A percentile compares a stretch with the other conserved stretches of the same genome.
Conservation (phyloP, 108 stramenopile genomes). For the Discostella stelligeroides region DNA sequence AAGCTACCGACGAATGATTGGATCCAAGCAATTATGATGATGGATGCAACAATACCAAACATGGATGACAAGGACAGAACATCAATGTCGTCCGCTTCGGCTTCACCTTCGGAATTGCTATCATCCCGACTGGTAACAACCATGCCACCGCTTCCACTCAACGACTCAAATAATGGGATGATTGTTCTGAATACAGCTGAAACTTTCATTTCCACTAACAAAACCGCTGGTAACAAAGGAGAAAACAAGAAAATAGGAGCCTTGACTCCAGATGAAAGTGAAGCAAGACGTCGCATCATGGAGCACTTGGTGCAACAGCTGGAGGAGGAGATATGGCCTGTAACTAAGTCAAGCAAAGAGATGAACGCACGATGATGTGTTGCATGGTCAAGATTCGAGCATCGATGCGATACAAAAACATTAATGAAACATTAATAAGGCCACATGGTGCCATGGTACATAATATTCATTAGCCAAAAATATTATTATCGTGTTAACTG, state of each 20-base stretch:
- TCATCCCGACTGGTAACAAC: slow-evolving; percentile 20
- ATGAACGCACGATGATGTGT: no score
- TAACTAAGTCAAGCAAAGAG: no score
- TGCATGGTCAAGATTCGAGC: no score
- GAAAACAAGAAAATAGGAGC: no score
- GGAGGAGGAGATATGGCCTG: slow-evolving; percentile 8
- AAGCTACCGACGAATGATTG: slow-evolving; percentile 40
- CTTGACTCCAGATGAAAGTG: not conserved
- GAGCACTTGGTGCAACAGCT: slow-evolving; percentile 16
- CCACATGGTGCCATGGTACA: no score
- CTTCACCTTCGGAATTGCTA: not conserved
- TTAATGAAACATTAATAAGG: no score
- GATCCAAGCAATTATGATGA: slow-evolving; percentile 12
- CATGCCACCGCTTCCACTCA: slow-evolving; percentile 9
- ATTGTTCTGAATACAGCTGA: no score
- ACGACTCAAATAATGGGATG: not conserved
- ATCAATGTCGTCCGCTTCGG: not conserved
- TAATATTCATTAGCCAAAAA: no score
- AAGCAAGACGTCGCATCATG: not conserved
- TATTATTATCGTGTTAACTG: no score
- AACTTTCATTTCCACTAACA: no score
- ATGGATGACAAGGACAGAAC: not conserved
- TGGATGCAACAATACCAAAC: not conserved
- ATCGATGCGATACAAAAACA: no score
- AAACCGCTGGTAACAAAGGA: no score